Evolutionary conservation across 164 flowering plant genomes (phyloP).

Genomic region (Chimonanthus salicifolius): DNA sequence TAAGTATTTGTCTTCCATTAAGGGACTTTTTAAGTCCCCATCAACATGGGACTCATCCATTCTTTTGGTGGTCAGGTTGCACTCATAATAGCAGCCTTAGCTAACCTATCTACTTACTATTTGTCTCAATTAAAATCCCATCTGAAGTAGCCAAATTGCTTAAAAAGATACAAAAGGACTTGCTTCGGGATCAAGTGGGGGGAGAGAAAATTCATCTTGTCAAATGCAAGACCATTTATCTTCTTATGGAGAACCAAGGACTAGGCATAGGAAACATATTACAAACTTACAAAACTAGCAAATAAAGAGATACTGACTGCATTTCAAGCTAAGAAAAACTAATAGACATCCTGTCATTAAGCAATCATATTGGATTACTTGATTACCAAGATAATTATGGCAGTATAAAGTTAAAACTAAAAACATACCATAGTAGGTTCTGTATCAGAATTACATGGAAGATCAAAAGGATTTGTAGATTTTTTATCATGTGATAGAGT

Average conservation of each 20-base stretch:
- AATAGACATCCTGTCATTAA: not conserved
- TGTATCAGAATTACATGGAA: conserved; percentile 50
- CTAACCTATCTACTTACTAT: not conserved
- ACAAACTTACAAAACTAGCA: not conserved
- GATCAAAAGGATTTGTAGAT: conserved; percentile 81
- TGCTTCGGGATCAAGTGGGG: too few relatives aligned
- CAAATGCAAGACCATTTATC: too few relatives aligned
- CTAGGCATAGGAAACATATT: not conserved
- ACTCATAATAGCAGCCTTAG: too few relatives aligned
- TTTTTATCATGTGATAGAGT: conserved; percentile 26
- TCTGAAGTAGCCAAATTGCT: too few relatives aligned
- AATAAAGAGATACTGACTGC: not conserved
- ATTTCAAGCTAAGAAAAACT: not conserved
- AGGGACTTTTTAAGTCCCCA: too few relatives aligned
- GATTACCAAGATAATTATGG: too few relatives aligned
- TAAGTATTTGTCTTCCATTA: too few relatives aligned
- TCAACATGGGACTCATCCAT: too few relatives aligned
- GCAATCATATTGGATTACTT: not conserved
- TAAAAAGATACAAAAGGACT: too few relatives aligned
- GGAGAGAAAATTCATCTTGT: not conserved
- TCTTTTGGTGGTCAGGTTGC: too few relatives aligned
- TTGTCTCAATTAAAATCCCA: not conserved
- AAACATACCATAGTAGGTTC: conserved; percentile 51
- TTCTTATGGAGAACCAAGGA: too few relatives aligned
- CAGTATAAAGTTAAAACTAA: not conserved